These are phyloP conservation scores for Vitrella brassicaformis DNA, from an alignment of 73 alveolate genomes.

Conservation along the genomic window DNA sequence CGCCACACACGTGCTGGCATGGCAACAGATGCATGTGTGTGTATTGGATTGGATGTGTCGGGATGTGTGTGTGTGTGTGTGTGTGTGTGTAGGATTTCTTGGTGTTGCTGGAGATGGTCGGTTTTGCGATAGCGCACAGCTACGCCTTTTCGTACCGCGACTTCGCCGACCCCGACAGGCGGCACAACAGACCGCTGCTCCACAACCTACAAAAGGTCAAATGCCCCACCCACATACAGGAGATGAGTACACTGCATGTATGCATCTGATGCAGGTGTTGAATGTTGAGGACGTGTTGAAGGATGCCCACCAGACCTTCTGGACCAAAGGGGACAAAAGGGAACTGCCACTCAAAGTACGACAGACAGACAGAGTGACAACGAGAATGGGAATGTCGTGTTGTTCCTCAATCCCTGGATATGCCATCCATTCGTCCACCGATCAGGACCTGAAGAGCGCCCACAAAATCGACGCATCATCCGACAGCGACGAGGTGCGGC, in stretches of 20 bases:
- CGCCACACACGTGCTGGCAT: too few relatives aligned
- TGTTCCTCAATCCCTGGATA: too few relatives aligned
- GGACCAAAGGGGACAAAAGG: background rate
- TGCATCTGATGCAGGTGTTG: background rate
- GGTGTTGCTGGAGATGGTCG: background rate
- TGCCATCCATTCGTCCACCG: too few relatives aligned
- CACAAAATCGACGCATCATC: too few relatives aligned
- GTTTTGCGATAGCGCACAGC: background rate
- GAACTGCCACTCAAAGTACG: background rate
- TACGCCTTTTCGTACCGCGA: background rate
- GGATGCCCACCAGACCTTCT: background rate
- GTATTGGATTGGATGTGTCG: too few relatives aligned
- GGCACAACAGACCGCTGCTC: background rate
- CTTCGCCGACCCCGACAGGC: background rate
- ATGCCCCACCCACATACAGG: background rate
- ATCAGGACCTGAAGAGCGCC: too few relatives aligned
- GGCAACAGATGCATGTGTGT: too few relatives aligned
- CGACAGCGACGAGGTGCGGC: too few relatives aligned
- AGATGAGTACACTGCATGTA: background rate
- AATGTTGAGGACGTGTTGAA: background rate
- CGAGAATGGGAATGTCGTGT: too few relatives aligned
- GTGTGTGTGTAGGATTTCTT: background rate
- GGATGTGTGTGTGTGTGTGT: too few relatives aligned
- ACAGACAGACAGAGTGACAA: background rate
- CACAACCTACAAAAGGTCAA: background rate